Conservation (phyloP, 495 filamentous ascomycete genomes). For the Ramalina intermedia region DNA sequence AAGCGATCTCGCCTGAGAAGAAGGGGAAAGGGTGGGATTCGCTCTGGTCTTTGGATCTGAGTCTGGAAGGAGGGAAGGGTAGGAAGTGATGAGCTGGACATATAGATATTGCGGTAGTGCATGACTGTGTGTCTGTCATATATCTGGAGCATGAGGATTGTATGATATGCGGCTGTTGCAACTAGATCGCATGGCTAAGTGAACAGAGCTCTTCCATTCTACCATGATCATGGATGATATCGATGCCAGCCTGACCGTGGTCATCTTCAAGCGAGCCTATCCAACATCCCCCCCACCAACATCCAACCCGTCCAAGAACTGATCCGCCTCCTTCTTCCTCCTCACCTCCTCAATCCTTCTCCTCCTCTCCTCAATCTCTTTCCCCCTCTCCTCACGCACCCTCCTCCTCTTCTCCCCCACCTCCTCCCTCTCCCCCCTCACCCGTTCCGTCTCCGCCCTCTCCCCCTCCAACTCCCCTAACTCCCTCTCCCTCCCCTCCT, state of each 20-base stretch:
- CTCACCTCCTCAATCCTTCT: constrained; percentile 41
- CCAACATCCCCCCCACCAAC: background rate
- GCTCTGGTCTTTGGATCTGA: constrained; percentile 37
- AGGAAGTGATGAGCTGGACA: background rate
- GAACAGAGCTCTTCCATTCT: too few species aligned
- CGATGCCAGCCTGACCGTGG: too few species aligned
- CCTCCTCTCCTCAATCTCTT: constrained; percentile 44
- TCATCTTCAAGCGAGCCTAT: too few species aligned
- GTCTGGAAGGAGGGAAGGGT: constrained; percentile 21
- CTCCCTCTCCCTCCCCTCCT: constrained; percentile 46
- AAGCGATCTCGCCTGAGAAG: constrained; percentile 11
- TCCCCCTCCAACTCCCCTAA: constrained; percentile 59
- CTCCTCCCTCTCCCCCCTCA: constrained; percentile 36
- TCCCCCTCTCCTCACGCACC: constrained; percentile 40
- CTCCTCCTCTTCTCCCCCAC: constrained; percentile 31
- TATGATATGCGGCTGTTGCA: too few species aligned
- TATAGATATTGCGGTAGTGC: too few species aligned
- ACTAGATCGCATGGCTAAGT: too few species aligned
- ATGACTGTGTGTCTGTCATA: too few species aligned
- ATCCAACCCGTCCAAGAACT: constrained; percentile 48
- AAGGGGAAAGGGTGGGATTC: constrained; percentile 33
- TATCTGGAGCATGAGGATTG: too few species aligned
- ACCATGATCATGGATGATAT: too few species aligned
- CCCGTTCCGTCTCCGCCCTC: constrained; percentile 51
- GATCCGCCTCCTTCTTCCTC: constrained; percentile 47